Evolutionary conservation across 2,329 filamentous ascomycete species (phyloP).

Genomic region (Fusarium sublunatum): DNA sequence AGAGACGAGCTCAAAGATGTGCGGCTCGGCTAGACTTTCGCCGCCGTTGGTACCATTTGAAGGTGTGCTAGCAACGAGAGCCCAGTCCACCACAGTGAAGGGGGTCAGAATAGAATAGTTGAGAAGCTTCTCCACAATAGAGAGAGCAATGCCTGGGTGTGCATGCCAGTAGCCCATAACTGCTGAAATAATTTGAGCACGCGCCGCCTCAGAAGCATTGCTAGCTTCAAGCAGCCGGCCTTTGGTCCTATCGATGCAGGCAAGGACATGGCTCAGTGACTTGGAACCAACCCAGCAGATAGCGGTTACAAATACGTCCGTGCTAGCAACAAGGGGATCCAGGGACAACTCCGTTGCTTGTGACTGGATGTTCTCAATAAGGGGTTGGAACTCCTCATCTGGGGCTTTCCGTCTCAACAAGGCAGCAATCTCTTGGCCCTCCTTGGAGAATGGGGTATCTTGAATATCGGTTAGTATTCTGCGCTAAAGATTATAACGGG

Average conservation of each 20-base stretch:
- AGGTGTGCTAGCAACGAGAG: conserved; percentile 70
- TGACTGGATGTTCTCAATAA: conserved; percentile 84
- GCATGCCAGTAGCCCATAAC: conserved; percentile 94
- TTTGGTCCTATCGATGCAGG: conserved; percentile 94
- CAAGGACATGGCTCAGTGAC: conserved; percentile 93
- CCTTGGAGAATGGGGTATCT: conserved; percentile 83
- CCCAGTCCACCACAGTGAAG: conserved; percentile 88
- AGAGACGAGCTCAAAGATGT: conserved; percentile 90
- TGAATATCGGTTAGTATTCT: conserved; percentile 1
- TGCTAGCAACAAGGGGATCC: conserved; percentile 86
- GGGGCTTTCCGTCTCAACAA: conserved; percentile 86
- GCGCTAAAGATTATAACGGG: not conserved
- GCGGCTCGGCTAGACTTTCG: conserved; percentile 74
- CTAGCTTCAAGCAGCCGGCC: conserved; percentile 85
- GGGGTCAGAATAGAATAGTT: conserved; percentile 97
- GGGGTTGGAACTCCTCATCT: conserved; percentile 85
- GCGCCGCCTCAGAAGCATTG: conserved; percentile 77
- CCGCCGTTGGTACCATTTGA: conserved; percentile 65
- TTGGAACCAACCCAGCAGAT: conserved; percentile 96
- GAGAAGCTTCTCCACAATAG: conserved; percentile 94
- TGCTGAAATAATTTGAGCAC: conserved; percentile 87
- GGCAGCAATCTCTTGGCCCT: conserved; percentile 84
- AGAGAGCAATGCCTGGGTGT: conserved; percentile 90
- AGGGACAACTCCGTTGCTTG: conserved; percentile 76
- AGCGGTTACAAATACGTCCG: conserved; percentile 91